Evolutionary conservation across 495 filamentous ascomycete species (phyloP).

Genomic region (Aspergillus avenaceus): DNA sequence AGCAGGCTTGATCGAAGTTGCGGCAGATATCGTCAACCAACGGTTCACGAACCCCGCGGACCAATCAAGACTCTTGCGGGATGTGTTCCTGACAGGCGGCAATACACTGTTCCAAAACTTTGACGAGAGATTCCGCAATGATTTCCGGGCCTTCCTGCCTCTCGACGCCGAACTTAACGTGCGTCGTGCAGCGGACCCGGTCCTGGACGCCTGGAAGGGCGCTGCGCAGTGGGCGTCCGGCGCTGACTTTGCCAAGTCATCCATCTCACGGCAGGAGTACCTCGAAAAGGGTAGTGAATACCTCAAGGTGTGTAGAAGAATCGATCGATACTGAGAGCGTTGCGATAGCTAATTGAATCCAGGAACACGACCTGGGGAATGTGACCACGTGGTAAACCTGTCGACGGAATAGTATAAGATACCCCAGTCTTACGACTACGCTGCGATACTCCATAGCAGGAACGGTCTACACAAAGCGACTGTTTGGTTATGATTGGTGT

Average conservation of each 20-base stretch:
- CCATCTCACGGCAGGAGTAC: slow-evolving; percentile 71
- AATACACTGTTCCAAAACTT: slow-evolving; percentile 83
- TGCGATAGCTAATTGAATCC: slow-evolving; percentile 9
- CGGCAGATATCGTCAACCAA: slow-evolving; percentile 76
- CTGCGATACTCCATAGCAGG: background rate
- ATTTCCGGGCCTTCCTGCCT: slow-evolving; percentile 68
- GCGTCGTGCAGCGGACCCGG: slow-evolving; percentile 64
- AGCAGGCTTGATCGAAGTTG: slow-evolving; percentile 87
- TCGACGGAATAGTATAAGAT: background rate
- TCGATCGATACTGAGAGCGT: background rate
- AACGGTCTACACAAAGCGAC: background rate
- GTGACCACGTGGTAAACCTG: slow-evolving; percentile 32
- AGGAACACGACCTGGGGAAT: slow-evolving; percentile 84
- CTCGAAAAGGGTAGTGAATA: slow-evolving; percentile 82
- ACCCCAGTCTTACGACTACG: background rate
- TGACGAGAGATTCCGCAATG: slow-evolving; percentile 72
- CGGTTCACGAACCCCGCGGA: slow-evolving; percentile 58
- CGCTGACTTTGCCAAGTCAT: slow-evolving; percentile 28
- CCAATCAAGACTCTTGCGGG: slow-evolving; percentile 63
- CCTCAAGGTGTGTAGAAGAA: slow-evolving; percentile 58
- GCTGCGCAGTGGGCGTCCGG: slow-evolving; percentile 73
- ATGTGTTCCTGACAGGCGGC: slow-evolving; percentile 94
- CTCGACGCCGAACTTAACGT: slow-evolving; percentile 60
- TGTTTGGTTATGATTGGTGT: background rate
- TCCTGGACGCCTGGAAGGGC: slow-evolving; percentile 88